Percentiles rank a stretch among this genome's conserved stretches.
Evolutionary conservation across 1,139 yeast species (phyloP).

Genomic region (Schwanniomyces etchellsii): DNA sequence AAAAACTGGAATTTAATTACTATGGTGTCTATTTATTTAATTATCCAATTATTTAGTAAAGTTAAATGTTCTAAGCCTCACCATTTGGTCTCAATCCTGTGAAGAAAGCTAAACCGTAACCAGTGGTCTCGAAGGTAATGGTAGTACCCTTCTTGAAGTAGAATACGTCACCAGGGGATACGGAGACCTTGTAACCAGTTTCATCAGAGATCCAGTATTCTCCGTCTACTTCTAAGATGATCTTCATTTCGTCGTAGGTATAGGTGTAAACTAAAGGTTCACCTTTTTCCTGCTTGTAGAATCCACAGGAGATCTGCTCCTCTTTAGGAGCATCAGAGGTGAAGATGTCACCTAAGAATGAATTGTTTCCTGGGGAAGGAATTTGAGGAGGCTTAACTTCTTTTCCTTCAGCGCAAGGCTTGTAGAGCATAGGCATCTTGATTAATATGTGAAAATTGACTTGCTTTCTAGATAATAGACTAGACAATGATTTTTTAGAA

Average conservation of each 20-base stretch:
- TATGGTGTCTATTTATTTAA: too few species aligned
- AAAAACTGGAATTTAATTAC: too few species aligned
- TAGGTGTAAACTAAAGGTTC: slow-evolving; percentile 61
- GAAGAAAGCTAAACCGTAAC: slow-evolving; percentile 62
- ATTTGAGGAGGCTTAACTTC: slow-evolving; percentile 52
- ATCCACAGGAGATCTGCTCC: slow-evolving; percentile 57
- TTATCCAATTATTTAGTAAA: not conserved
- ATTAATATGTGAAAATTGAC: too few species aligned
- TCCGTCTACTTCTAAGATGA: slow-evolving; percentile 61
- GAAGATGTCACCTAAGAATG: slow-evolving; percentile 61
- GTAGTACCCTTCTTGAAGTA: slow-evolving; percentile 64
- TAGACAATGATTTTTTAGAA: too few species aligned
- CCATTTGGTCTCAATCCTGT: slow-evolving; percentile 53
- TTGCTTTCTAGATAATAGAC: too few species aligned
- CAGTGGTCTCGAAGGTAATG: slow-evolving; percentile 61
- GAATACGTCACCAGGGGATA: slow-evolving; percentile 62
- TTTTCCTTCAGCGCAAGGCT: slow-evolving; percentile 49
- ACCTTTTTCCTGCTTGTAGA: slow-evolving; percentile 63
- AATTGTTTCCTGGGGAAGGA: slow-evolving; percentile 54
- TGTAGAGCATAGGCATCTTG: slow-evolving; percentile 58
- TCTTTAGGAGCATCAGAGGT: slow-evolving; percentile 55
- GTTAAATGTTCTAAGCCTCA: not conserved
- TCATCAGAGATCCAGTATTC: slow-evolving; percentile 58
- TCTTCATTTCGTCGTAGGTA: slow-evolving; percentile 67
- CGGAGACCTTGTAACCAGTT: slow-evolving; percentile 52